phyloP scores from a whole-genome alignment of 257 asterid genomes.

The Solanum sejunctum region DNA sequence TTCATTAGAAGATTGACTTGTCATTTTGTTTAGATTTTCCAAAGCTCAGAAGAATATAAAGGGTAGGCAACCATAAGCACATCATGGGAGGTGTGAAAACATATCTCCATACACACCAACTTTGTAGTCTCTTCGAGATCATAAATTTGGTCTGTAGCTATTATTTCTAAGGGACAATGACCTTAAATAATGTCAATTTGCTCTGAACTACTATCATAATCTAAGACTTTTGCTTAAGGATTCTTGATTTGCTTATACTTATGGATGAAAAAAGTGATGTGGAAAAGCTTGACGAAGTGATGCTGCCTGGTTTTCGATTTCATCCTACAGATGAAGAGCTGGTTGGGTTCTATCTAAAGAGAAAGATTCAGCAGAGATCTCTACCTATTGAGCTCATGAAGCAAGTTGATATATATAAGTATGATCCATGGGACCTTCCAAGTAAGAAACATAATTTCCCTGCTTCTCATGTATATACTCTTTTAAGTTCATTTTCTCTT shows the following conservation, averaged over 20 bases:
- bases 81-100: conserved; percentile 24
- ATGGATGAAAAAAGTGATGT: conserved; percentile 43
- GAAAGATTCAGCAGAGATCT: conserved; percentile 48
- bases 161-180: background rate
- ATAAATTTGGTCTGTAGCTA: conserved; percentile 24
- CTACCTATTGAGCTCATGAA: conserved; percentile 70
- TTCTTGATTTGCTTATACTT: background rate
- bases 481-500: background rate
- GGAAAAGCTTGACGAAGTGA: conserved; percentile 54
- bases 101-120: conserved; percentile 29
- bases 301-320: conserved; percentile 80
- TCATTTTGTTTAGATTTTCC: conserved; percentile 35
- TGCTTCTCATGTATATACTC: background rate
- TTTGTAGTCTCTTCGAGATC: conserved; percentile 35
- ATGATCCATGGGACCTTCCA: conserved; percentile 93
- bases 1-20: conserved; percentile 44
- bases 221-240: background rate
- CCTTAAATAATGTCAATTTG: background rate
- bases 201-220: background rate
- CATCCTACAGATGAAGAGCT: conserved; percentile 89
- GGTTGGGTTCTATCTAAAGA: conserved; percentile 57
- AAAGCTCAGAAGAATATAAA: conserved; percentile 10
- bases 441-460: conserved; percentile 25
- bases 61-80: conserved; percentile 22
- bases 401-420: conserved; percentile 77